A percentile compares a stretch with the other conserved stretches of the same genome.
Evolutionary conservation across 2,329 filamentous ascomycete genomes (phyloP).

Genomic region (Pyricularia pennisetigena): DNA sequence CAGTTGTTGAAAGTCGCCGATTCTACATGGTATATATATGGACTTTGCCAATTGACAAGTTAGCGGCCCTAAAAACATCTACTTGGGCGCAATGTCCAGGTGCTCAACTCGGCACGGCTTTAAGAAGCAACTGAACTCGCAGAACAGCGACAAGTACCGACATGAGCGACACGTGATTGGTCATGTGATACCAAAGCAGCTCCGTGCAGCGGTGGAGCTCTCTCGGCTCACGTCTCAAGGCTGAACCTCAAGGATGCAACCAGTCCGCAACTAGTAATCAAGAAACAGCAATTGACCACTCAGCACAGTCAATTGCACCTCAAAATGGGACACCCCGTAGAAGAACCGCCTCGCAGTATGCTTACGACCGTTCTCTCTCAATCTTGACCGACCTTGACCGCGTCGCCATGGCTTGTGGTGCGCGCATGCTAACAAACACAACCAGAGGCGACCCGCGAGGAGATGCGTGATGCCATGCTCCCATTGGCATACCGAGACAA

Average conservation of each 20-base stretch:
- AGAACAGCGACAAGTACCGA: neutral
- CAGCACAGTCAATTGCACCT: constrained; percentile 5
- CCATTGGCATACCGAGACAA: constrained; percentile 89
- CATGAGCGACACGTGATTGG: neutral
- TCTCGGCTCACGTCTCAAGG: neutral
- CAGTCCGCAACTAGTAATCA: neutral
- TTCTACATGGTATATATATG: too few species aligned
- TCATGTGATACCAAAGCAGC: neutral
- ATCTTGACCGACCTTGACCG: neutral
- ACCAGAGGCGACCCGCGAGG: constrained; percentile 70
- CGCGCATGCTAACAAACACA: constrained; percentile 1
- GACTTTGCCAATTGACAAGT: too few species aligned
- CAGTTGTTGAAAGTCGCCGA: neutral
- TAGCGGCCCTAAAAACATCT: too few species aligned
- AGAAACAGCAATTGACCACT: constrained; percentile 4
- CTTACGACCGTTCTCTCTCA: neutral
- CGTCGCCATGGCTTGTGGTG: too few species aligned
- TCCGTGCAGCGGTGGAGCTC: neutral
- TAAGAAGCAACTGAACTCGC: too few species aligned
- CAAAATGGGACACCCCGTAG: constrained; percentile 1
- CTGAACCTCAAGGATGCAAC: neutral
- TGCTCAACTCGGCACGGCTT: too few species aligned
- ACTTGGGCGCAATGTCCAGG: too few species aligned
- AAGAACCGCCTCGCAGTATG: constrained; percentile 5
- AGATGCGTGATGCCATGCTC: constrained; percentile 86